Evolutionary conservation across 2,329 filamentous ascomycete species (phyloP).

Genomic region (Lachnellula occidentalis): DNA sequence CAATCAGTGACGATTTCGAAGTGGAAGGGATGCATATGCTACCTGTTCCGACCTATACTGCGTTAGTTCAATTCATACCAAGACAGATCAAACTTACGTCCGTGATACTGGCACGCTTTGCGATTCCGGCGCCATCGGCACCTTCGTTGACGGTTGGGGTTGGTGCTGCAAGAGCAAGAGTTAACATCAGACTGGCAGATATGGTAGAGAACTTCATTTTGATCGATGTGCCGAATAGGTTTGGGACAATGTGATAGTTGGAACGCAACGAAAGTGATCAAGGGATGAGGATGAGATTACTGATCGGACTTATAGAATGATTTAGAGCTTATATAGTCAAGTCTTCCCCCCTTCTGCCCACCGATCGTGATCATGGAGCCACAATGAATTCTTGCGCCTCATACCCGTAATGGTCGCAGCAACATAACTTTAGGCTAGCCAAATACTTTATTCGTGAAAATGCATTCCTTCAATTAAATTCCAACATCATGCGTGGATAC

Average conservation of each 20-base stretch:
- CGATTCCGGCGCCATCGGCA: slow-evolving; percentile 31
- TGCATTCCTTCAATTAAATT: not conserved
- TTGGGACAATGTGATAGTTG: not conserved
- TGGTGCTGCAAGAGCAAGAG: slow-evolving; percentile 43
- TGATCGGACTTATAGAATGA: too few species aligned
- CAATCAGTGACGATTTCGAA: not conserved
- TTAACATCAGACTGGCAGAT: slow-evolving; percentile 40
- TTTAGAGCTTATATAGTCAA: not conserved
- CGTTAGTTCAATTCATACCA: slow-evolving; percentile 14
- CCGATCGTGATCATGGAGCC: not conserved
- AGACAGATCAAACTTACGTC: not conserved
- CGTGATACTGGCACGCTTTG: slow-evolving; percentile 40
- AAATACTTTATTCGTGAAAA: not conserved
- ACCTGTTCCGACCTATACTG: not conserved
- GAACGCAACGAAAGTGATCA: not conserved
- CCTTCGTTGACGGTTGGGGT: slow-evolving; percentile 40
- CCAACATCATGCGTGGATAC: not conserved
- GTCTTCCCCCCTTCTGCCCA: not conserved
- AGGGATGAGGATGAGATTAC: not conserved
- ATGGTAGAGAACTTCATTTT: slow-evolving; percentile 46
- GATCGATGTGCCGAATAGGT: not conserved
- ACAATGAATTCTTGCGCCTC: not conserved
- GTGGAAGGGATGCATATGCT: not conserved
- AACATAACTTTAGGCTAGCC: not conserved
- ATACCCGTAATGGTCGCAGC: not conserved